Base-by-base conservation (phyloP, 2,329 filamentous ascomycete species). In the Alternaria ventricosa region DNA sequence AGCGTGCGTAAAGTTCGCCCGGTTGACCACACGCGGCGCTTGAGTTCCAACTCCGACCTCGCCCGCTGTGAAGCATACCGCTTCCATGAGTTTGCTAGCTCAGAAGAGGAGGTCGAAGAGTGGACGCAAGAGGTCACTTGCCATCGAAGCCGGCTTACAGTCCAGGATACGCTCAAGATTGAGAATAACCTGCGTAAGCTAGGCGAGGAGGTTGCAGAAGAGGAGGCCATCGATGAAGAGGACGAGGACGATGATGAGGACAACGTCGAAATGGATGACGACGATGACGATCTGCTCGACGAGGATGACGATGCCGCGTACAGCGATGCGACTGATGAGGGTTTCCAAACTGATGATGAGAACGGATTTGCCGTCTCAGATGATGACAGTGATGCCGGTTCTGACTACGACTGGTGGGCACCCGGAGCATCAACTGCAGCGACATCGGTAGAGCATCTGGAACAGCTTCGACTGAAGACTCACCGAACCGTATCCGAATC, bases 71-170 rank as follows among this genome's bases (percentile, higher is more conserved):
- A 85, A 72, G 83, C 84, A n/a, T 82, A 81, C 47, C 81, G 84
- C 53, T 98, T 97, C 76, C 93, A 97, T 78, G 95, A 97, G 74
- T 98, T 98, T 78, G 95, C 93, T 46, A 94, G 91, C 76, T 94
- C 92, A 54, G 88, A 92, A 63, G 92, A 91, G 44, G 89, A 93
- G 62, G 92, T 96, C 65, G 94, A 97, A 61, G 94, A 97, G 72
- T 99, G 96, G 96, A 92, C 96, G 28, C 89, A 91, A 60, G 90
- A 92, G 72, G 84, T 87, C 33, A 85, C 87, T 8, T 87, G 87
- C 30, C 84, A 89, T 68, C 86, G 86, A 60, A 86, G 86, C 54
- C 93, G 92, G 74, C 85, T 99, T 43, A 98, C 94, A 5, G 90
- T 99, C 68, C 89, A 91, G 70, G 96, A 98, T 77, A 97, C 94